Evolutionary conservation across 148 eudicot species (phyloP).

Genomic region (Diospyros lotus): DNA sequence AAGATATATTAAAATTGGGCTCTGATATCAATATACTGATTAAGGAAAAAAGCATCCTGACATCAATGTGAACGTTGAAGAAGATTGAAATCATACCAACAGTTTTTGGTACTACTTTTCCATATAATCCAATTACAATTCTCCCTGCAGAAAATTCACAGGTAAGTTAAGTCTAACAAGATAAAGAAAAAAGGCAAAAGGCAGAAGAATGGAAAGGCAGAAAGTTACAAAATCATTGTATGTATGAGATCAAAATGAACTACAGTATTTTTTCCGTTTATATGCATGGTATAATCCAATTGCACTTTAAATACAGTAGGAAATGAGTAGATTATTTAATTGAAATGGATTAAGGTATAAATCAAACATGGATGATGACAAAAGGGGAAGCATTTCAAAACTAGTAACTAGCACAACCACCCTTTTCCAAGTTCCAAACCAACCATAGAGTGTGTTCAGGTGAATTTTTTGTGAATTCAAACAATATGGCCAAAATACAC

Average conservation of each 20-base stretch:
- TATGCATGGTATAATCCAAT: neutral
- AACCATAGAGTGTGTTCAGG: neutral
- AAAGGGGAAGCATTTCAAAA: neutral
- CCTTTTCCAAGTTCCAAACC: neutral
- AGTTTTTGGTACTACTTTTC: constrained; percentile 81
- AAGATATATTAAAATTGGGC: neutral
- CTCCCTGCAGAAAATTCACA: constrained; percentile 56
- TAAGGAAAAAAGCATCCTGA: neutral
- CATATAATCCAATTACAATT: constrained; percentile 90
- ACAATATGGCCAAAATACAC: too few species aligned
- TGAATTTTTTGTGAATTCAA: too few species aligned
- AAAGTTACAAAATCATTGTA: neutral
- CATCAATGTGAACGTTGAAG: too few species aligned
- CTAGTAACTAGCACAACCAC: neutral
- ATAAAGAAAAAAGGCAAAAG: neutral
- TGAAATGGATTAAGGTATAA: neutral
- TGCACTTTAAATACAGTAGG: neutral
- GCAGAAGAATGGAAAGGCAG: constrained; percentile 5
- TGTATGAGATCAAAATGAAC: neutral
- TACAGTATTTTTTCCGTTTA: neutral
- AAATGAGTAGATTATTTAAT: neutral
- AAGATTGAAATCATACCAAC: constrained; percentile 39
- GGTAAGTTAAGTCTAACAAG: constrained; percentile 7
- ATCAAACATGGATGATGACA: neutral
- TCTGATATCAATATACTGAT: neutral